Conservation (phyloP, 495 filamentous ascomycete genomes). For the Penicillium coprophilum region DNA sequence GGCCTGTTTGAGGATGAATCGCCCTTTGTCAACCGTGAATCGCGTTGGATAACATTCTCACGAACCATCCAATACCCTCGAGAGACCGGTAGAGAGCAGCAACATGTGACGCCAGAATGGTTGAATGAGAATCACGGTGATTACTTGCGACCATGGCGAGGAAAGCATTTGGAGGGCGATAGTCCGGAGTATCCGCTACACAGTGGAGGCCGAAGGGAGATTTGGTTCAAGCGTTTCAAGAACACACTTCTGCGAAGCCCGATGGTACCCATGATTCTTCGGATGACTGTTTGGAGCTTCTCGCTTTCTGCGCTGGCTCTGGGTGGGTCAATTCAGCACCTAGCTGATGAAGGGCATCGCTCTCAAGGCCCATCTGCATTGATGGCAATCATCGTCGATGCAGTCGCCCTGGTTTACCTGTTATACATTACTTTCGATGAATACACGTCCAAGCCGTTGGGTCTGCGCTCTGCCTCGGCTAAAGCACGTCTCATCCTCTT, state of each 20-base stretch:
- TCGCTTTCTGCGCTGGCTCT: constrained; percentile 80
- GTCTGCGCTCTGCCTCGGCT: constrained; percentile 74
- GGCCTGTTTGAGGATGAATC: constrained; percentile 13
- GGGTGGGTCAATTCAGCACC: constrained; percentile 68
- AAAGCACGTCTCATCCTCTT: constrained; percentile 87
- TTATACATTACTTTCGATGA: constrained; percentile 95
- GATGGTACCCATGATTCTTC: constrained; percentile 80
- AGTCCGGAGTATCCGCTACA: constrained; percentile 51
- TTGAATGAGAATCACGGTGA: constrained; percentile 55
- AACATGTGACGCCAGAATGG: constrained; percentile 58
- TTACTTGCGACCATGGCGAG: constrained; percentile 59
- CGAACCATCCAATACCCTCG: constrained; percentile 55
- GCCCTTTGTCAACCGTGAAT: constrained; percentile 37
- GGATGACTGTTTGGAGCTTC: constrained; percentile 78
- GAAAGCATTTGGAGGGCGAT: constrained; percentile 32
- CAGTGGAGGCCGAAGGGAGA: constrained; percentile 44
- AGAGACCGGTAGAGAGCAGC: constrained; percentile 46
- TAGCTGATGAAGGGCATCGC: constrained; percentile 46
- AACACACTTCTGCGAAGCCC: constrained; percentile 69
- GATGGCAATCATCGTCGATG: constrained; percentile 89
- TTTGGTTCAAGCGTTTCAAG: constrained; percentile 57
- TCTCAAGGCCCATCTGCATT: constrained; percentile 70
- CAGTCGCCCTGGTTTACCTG: constrained; percentile 83
- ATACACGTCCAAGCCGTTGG: constrained; percentile 89
- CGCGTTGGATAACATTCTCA: constrained; percentile 62